These are phyloP conservation scores for Passiflora organensis DNA, from an alignment of 345 rosid species.

Conservation along the genomic window DNA sequence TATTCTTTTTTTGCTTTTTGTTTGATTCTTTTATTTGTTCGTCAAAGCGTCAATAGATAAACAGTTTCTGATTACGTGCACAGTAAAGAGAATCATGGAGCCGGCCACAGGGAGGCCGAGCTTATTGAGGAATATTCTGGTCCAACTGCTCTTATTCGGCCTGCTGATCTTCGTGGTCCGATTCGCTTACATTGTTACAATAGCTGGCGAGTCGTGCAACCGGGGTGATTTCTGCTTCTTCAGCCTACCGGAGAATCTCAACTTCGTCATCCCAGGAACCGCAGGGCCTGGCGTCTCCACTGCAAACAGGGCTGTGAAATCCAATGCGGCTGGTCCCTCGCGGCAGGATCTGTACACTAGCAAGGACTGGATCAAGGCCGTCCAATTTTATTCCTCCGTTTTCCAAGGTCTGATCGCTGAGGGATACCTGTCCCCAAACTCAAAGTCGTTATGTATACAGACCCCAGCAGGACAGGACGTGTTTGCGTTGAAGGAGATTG, in stretches of 20 bases:
- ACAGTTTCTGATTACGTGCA: neutral
- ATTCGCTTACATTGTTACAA: slow-evolving; percentile 75
- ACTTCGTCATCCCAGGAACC: slow-evolving; percentile 47
- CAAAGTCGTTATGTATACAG: slow-evolving; percentile 69
- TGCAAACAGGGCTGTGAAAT: slow-evolving; percentile 36
- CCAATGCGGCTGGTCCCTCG: slow-evolving; percentile 7
- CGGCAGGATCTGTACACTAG: slow-evolving; percentile 46
- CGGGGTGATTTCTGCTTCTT: slow-evolving; percentile 87
- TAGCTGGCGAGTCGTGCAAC: slow-evolving; percentile 84
- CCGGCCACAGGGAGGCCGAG: slow-evolving; percentile 46
- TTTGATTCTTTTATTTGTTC: neutral
- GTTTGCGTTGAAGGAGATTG: slow-evolving; percentile 68
- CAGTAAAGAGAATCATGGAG: slow-evolving; percentile 47
- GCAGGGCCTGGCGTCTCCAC: slow-evolving; percentile 31
- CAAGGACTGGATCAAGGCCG: slow-evolving; percentile 63
- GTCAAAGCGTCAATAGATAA: neutral
- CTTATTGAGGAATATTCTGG: slow-evolving; percentile 59
- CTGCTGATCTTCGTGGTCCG: slow-evolving; percentile 62
- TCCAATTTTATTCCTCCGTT: slow-evolving; percentile 64
- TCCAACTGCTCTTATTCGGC: slow-evolving; percentile 58
- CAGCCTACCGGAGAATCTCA: slow-evolving; percentile 57
- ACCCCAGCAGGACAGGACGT: slow-evolving; percentile 74
- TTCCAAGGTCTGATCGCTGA: slow-evolving; percentile 78
- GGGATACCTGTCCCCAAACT: slow-evolving; percentile 55
- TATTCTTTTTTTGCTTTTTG: too few relatives aligned